Conservation (phyloP, 1,139 yeast genomes). For the Debaryomyces sp. region DNA sequence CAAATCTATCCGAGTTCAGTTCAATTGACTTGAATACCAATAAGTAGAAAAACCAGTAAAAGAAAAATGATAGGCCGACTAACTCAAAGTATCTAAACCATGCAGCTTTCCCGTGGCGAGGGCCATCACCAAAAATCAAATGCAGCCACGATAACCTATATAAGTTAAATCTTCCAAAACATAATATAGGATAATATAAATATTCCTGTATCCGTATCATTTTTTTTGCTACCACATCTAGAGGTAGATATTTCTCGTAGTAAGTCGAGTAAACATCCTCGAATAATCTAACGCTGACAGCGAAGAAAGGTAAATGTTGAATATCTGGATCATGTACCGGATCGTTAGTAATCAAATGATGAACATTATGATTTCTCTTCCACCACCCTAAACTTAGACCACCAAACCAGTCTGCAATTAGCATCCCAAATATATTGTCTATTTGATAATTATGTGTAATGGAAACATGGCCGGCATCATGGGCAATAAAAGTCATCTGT, state of each 20-base stretch:
- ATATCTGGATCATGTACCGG: constrained; percentile 95
- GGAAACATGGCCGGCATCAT: constrained; percentile 86
- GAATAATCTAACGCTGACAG: constrained; percentile 74
- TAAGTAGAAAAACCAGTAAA: constrained; percentile 79
- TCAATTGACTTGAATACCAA: constrained; percentile 55
- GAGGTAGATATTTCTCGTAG: constrained; percentile 66
- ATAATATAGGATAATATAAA: constrained; percentile 74
- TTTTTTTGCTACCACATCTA: constrained; percentile 64
- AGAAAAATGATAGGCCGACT: constrained; percentile 65
- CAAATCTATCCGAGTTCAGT: constrained; percentile 52
- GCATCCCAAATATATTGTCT: constrained; percentile 76
- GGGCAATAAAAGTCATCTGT: constrained; percentile 84
- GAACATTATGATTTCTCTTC: constrained; percentile 91
- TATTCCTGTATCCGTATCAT: constrained; percentile 68
- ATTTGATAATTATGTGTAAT: constrained; percentile 78
- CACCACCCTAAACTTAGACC: constrained; percentile 93
- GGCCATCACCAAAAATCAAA: constrained; percentile 72
- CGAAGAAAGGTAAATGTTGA: constrained; percentile 89
- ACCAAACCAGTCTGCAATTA: constrained; percentile 80
- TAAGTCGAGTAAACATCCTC: constrained; percentile 75
- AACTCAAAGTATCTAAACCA: constrained; percentile 84
- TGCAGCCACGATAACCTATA: constrained; percentile 83
- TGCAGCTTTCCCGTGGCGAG: constrained; percentile 78
- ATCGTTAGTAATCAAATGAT: constrained; percentile 84
- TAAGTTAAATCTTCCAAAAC: constrained; percentile 84